Percentiles rank a stretch among this genome's conserved stretches.
Conservation (phyloP, 139 green algal genomes). For the Deuterostichococcus epilithicus region DNA sequence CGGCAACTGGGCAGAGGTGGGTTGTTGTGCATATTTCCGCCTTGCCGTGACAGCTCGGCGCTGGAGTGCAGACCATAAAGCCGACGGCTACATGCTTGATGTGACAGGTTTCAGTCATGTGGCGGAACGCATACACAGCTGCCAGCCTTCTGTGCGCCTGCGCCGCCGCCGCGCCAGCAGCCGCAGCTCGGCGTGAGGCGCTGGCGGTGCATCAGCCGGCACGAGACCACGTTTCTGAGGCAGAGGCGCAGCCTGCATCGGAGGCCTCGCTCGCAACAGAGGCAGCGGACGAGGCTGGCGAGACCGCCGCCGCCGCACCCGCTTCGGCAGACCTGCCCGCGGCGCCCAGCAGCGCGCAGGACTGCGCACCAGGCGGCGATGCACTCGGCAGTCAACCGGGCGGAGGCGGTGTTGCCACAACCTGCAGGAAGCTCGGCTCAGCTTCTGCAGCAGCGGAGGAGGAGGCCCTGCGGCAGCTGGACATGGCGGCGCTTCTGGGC, state of each 20-base stretch:
- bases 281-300: too few species aligned
- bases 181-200: neutral
- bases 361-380: neutral
- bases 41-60: too few species aligned
- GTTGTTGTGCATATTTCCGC: too few species aligned
- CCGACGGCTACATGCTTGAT: neutral
- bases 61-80: too few species aligned
- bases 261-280: too few species aligned
- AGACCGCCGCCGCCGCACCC: neutral
- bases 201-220: neutral
- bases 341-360: neutral
- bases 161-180: neutral
- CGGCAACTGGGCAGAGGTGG: constrained; percentile 75
- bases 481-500: constrained; percentile 82
- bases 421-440: too few species aligned
- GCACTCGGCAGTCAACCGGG: too few species aligned
- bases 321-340: neutral
- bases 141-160: constrained; percentile 40
- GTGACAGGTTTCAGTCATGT: constrained; percentile 27
- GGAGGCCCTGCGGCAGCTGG: constrained; percentile 51
- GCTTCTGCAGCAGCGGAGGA: too few species aligned
- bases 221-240: too few species aligned
- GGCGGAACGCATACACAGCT: constrained; percentile 74
- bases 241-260: too few species aligned
- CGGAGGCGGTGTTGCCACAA: too few species aligned